phyloP scores from a whole-genome alignment of 106 monocot species.

The Dioscorea alata region DNA sequence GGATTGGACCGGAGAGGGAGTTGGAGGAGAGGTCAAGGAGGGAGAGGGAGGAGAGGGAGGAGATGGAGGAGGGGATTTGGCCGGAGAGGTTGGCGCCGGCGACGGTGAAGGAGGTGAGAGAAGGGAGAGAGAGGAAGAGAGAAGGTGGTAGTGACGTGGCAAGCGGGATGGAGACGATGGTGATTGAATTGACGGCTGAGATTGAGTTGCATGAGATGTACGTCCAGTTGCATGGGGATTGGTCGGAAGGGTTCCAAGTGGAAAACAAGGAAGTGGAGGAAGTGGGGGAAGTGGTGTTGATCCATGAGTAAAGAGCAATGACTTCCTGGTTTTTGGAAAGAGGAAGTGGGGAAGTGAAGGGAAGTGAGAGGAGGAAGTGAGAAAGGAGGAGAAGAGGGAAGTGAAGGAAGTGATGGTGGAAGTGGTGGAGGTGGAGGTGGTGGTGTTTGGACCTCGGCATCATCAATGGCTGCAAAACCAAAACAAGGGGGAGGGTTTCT shows the following conservation, averaged over 20 bases:
- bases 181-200: slow-evolving; percentile 29
- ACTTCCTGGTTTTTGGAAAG: slow-evolving; percentile 14
- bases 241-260: slow-evolving; percentile 48
- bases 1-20: slow-evolving; percentile 55
- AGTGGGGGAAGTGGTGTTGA: slow-evolving; percentile 10
- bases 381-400: neutral
- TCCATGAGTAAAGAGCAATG: slow-evolving; percentile 34
- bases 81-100: slow-evolving; percentile 69
- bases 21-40: slow-evolving; percentile 46
- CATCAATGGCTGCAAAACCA: slow-evolving; percentile 35
- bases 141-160: slow-evolving; percentile 25
- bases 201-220: slow-evolving; percentile 35
- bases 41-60: slow-evolving; percentile 18
- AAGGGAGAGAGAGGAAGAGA: slow-evolving; percentile 32
- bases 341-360: neutral
- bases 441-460: slow-evolving; percentile 52
- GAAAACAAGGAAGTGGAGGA: slow-evolving; percentile 3
- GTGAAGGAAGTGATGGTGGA: slow-evolving; percentile 9
- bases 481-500: slow-evolving; percentile 1
- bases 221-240: slow-evolving; percentile 71
- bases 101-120: slow-evolving; percentile 38
- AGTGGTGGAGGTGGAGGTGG: slow-evolving; percentile 5
- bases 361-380: neutral
- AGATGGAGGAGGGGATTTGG: slow-evolving; percentile 33
- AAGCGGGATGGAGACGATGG: slow-evolving; percentile 46